Evolutionary conservation across 108 stramenopile species (phyloP), one percentile per base, ranked within the genome.

Genomic region (Licmophora abbreviata): DNA sequence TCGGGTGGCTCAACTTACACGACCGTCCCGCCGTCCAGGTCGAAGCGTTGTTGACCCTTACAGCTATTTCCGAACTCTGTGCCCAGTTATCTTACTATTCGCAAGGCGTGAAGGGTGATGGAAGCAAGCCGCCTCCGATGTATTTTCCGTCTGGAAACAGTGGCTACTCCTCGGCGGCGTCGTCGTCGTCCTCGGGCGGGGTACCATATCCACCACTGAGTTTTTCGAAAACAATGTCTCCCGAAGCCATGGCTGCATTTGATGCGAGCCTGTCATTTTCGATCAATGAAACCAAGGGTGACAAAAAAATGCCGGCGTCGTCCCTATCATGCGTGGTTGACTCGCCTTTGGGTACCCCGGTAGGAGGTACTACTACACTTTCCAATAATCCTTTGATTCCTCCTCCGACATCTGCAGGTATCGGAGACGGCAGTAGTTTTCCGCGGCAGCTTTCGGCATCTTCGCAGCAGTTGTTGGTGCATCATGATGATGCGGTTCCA

Each of bases 401-500:
- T 10, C 78, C 74, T 40, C 78, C 78, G 12, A 75, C 78, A 21
- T 74, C 78, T 14, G 70, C 65, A 0, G n/a, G 40, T 25, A 34
- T 29, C 42, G 45, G 17, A 2, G 37, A 40, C 1, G 38, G 34
- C 2, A 36, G 20, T 40, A 45, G 57, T 26, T 75, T 75, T 63
- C 74, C 79, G 15, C 79, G 71, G 40, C 72, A 74, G 15, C 54
- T 83, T 28, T 78, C 76, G 15, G 52, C 83, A 11, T 79, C 80
- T 15, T 75, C 79, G 1, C 83, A 89, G 48, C 76, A 82, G 51
- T 62, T 83, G 12, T 51, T 90, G 46, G 60, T 90, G n/a, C 76
- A 80, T 43, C 88, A 90, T 58, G 71, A 81, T 20, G 84, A 86
- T 63, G 89, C 89, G 12, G 81, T 91, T 34, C 80, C 85, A n/a